Evolutionary conservation across 2,329 filamentous ascomycete genomes (phyloP), one percentile per base, ranked within the genome.

Genomic region (Teratosphaeria viscida): DNA sequence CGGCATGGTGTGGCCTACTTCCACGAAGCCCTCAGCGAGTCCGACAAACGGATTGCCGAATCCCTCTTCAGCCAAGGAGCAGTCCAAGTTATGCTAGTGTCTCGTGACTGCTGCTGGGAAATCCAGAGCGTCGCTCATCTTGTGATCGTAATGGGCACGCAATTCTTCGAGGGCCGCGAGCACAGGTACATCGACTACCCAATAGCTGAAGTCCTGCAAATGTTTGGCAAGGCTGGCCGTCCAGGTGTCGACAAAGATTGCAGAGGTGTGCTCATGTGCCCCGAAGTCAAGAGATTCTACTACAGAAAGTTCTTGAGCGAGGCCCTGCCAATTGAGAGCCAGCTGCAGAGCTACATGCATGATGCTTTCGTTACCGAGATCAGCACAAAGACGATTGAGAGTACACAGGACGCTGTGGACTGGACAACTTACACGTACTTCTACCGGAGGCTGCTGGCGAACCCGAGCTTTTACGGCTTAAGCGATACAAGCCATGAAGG

Each of bases 401-500:
- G 92, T 12, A 95, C 91, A 14, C 94, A 97, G 67, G 92, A 97
- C 76, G 94, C 92, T 11, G 92, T 99, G 66, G 95, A 96, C 75
- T 99, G 94, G 94, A 90, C 91, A 43, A 97, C 94, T 0, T 97
- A 96, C 72, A 96, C 92, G 11, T 99, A 96, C 78, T 96, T 97
- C 77, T 99, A 99, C 77, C 88, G 94, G 52, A 87, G 94, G 60
- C 82, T 99, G 43, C 82, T 97, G 39, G 92, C 92, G 34, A 99
- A 99, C 72, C 94, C 94, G 8, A 96, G 90, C 75, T 99, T 92
- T 78, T 99, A 99, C 77, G 89, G 90, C 66, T 78, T 99, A 62
- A 87, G 86, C 16, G 90, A 92, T 71, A 89, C 90, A 3, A 92
- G 89, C 0, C 90, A 96, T 66, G 92, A 97, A 67, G 92, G 89